Evolutionary conservation across 129 eudicot species (phyloP), one percentile per base, ranked within the genome.

Genomic region (Saposhnikovia divaricata): DNA sequence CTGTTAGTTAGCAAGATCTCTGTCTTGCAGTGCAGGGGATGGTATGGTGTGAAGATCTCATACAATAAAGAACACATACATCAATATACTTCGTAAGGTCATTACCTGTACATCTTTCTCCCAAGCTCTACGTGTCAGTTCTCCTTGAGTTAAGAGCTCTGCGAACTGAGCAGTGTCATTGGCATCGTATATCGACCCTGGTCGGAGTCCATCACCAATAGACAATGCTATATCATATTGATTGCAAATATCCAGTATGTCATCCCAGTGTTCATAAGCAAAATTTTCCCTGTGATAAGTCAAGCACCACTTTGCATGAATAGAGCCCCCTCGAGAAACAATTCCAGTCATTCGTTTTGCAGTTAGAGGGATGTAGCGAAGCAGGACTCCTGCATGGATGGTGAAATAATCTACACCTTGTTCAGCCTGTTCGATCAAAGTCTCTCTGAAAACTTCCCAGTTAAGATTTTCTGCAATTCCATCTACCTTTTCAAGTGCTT

Each of bases 221-320:
- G 99, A 96, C 82, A 96, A 85, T 0, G 99, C 89, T 47, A 96
- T 90, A 82, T 96, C 99, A 83, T 96, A 96, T 75, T 96, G 97
- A 73, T 96, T 96, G 70, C 99, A 96, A 66, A 96, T 96, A 77
- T 96, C 99, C 21, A 96, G 90, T 13, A 96, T 96, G 42, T 96
- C 99, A 86, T 96, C 99, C 99, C 99, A 96, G 66, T 96, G 99
- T 55, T 96, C 97, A 87, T 96, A 96, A 53, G 99, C 99, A 83
- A 96, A 96, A 77, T 96, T 96, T 87, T 96, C 99, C 73, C 82
- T 90, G 78, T 96, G 99, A 80, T 96, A 92, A 77, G 99, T 90
- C 80, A 96, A 90, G 82, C 99, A 96, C 99, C 99, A 96, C 85
- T 92, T 96, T 9, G 99, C 99, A 86, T 96, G 99, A 23, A 96